Evolutionary conservation across 768 basidiomycete genomes (phyloP).

Genomic region (Termitomyces sp.): DNA sequence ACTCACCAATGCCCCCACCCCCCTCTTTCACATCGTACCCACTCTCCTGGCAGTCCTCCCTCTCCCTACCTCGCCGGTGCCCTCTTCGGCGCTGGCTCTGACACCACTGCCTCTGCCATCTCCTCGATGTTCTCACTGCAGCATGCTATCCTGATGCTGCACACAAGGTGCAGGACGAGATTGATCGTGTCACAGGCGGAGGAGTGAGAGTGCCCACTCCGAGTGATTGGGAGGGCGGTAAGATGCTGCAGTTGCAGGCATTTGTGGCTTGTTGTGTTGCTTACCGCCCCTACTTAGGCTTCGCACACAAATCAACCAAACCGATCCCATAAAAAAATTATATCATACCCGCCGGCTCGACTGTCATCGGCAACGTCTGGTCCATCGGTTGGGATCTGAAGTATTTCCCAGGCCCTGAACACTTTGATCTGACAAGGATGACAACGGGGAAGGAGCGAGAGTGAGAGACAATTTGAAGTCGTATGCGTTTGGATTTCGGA

Average conservation of each 20-base stretch:
- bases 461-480: slow-evolving; percentile 51
- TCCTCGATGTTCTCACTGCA: slow-evolving; percentile 53
- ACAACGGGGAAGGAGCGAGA: too few relatives aligned
- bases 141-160: slow-evolving; percentile 55
- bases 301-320: slow-evolving; percentile 60
- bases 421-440: slow-evolving; percentile 45
- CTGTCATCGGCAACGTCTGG: slow-evolving; percentile 61
- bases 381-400: slow-evolving; percentile 54
- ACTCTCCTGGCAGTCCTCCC: slow-evolving; percentile 49
- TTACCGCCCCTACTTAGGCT: slow-evolving; percentile 28
- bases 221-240: slow-evolving; percentile 1
- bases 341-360: slow-evolving; percentile 52
- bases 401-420: slow-evolving; percentile 57
- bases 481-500: slow-evolving; percentile 55
- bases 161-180: slow-evolving; percentile 44
- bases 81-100: slow-evolving; percentile 65
- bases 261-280: slow-evolving; percentile 33
- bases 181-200: slow-evolving; percentile 52
- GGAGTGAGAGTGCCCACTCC: slow-evolving; percentile 28
- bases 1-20: slow-evolving; percentile 28
- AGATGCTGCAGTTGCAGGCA: slow-evolving; percentile 37
- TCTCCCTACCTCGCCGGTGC: slow-evolving; percentile 59
- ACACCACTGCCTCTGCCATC: slow-evolving; percentile 61
- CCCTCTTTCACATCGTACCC: slow-evolving; percentile 59
- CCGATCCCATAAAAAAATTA: slow-evolving; percentile 58